A percentile compares a stretch with the other conserved stretches of the same genome.
Conservation (phyloP, 1,284 basidiomycete genomes). For the Caloboletus firmus region DNA sequence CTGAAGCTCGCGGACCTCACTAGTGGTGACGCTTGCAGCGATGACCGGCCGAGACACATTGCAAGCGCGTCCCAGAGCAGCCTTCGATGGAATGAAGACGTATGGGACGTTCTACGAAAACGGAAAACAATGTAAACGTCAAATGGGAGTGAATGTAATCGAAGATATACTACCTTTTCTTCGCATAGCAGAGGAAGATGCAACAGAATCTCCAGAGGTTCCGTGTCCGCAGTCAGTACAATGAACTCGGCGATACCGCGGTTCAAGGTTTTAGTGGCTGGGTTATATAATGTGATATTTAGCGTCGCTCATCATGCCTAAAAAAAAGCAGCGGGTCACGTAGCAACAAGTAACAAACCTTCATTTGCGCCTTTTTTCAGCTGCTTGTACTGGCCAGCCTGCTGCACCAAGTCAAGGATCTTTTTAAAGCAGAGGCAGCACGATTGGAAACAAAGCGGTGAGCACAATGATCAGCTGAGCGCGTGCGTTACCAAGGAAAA, state of each 20-base stretch:
- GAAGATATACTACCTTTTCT: slow-evolving; percentile 73
- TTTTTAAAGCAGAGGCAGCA: slow-evolving; percentile 32
- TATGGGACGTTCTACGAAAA: slow-evolving; percentile 87
- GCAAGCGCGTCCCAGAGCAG: slow-evolving; percentile 93
- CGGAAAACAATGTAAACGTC: not conserved
- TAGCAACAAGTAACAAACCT: slow-evolving; percentile 47
- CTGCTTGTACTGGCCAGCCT: slow-evolving; percentile 92
- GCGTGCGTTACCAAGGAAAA: not conserved
- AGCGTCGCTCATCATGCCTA: not conserved
- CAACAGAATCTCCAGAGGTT: slow-evolving; percentile 96
- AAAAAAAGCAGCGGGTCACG: not conserved
- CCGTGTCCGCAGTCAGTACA: slow-evolving; percentile 95
- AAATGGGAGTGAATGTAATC: not conserved
- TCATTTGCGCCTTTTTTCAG: slow-evolving; percentile 99
- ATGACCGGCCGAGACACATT: slow-evolving; percentile 96
- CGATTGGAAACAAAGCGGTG: not conserved
- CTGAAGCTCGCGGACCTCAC: slow-evolving; percentile 90
- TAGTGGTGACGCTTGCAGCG: slow-evolving; percentile 92
- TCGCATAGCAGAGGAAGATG: slow-evolving; percentile 98
- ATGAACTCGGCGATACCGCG: slow-evolving; percentile 99
- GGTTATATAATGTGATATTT: slow-evolving; percentile 9
- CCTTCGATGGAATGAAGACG: slow-evolving; percentile 93
- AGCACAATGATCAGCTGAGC: not conserved
- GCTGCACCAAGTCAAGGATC: slow-evolving; percentile 90
- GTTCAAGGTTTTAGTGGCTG: slow-evolving; percentile 96